These are phyloP conservation scores for Anethum foeniculum DNA, from an alignment of 140 eudicot species.

Conservation along the genomic window DNA sequence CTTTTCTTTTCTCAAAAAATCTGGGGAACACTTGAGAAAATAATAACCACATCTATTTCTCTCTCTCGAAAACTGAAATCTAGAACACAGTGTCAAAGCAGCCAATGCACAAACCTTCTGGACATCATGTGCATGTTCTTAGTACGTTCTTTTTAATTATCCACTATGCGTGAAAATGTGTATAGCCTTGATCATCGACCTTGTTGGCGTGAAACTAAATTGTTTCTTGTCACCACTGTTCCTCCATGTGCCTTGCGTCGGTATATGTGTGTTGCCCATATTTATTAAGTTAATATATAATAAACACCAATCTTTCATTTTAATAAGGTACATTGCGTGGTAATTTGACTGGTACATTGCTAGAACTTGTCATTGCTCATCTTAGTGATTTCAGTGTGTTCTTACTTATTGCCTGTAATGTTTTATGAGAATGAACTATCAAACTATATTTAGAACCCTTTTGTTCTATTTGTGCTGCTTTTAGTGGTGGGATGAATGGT, in stretches of 20 bases:
- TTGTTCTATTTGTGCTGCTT: conserved; percentile 26
- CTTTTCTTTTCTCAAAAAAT: too few relatives aligned
- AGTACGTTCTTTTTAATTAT: background rate
- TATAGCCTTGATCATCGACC: background rate
- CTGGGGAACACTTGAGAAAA: too few relatives aligned
- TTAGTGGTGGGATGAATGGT: conserved; percentile 97
- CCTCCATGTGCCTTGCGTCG: background rate
- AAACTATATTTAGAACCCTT: conserved; percentile 7
- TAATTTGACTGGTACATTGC: background rate
- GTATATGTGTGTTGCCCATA: background rate
- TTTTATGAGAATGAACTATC: background rate
- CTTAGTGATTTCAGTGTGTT: background rate
- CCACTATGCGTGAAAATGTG: background rate
- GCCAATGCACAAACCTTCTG: background rate
- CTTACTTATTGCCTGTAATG: background rate
- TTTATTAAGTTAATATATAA: background rate
- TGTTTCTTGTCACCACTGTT: background rate
- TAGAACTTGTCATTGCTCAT: background rate
- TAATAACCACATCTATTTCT: too few relatives aligned
- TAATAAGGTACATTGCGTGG: background rate
- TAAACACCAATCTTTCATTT: background rate
- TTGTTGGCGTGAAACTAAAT: background rate
- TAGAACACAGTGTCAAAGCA: too few relatives aligned
- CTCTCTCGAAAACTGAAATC: too few relatives aligned
- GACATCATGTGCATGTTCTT: background rate